Evolutionary conservation across 2,329 filamentous ascomycete genomes (phyloP), one percentile per base, ranked within the genome.

Genomic region (Apiospora koreana): DNA sequence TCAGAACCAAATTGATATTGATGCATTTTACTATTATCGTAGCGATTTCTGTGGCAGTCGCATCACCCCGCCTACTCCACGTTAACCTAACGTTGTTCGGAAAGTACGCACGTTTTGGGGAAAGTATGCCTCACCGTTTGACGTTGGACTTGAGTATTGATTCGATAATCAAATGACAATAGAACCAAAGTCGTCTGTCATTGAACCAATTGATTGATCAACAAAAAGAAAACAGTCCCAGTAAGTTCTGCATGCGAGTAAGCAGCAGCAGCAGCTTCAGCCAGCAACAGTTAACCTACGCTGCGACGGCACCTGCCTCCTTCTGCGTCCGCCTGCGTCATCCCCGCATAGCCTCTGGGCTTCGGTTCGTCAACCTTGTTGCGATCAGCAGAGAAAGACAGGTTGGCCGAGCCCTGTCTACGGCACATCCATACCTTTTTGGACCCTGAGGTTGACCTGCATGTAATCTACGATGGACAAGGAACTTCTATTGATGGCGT

Each of bases 401-500:
- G 54, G 54, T 62, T 62, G 28, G 28, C 54, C 31, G 31, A n/a
- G 28, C 54, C 18, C 31, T 62, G 54, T 23, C 65, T n/a, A 46
- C 23, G 25, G 42, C 23, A 35, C 31, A 67, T 67, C 65, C 42
- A 67, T 67, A 35, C 41, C 25, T 16, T 10, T 67, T 46, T 67
- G 42, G 65, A 46, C 65, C 65, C 65, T 67, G 65, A 67, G 28
- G 65, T 46, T 67, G 54, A 62, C 54, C 54, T 62, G 54, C 45
- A 67, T 67, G 65, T 23, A 67, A 67, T 67, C 31, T 67, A 67
- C 65, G 42, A 67, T 46, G 65, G 35, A 38, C 54, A 62, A 62
- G 31, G 54, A 62, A 38, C 54, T 10, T 58, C 28, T 58, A 35
- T 58, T 58, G 50, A 31, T 58, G 50, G 50, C 50, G 50, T 58